These are phyloP conservation scores for Podosphaera fusca DNA, from an alignment of 2,329 filamentous ascomycete genomes.

Conservation along the genomic window DNA sequence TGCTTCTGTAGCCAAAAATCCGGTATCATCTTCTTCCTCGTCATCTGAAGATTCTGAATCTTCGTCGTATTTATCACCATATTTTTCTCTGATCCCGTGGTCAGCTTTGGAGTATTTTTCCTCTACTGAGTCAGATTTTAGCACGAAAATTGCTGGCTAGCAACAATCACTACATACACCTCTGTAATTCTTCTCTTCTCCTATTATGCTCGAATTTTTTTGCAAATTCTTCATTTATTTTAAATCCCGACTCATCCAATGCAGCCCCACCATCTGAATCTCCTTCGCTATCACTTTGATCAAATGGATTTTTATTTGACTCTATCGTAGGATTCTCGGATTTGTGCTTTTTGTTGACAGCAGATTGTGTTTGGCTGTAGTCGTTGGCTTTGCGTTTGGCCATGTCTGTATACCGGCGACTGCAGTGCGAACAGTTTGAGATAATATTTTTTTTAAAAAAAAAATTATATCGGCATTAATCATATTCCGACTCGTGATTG, in stretches of 20 bases:
- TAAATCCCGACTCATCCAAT: constrained; percentile 27
- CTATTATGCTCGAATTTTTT: constrained; percentile 89
- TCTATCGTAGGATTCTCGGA: constrained; percentile 4
- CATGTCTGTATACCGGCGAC: constrained; percentile 7
- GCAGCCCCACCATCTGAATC: constrained; percentile 17
- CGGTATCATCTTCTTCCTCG: constrained; percentile 77
- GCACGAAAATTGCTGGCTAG: neutral
- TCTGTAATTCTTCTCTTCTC: constrained; percentile 69
- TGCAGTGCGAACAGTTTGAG: neutral
- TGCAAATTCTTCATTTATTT: constrained; percentile 79
- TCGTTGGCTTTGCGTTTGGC: constrained; percentile 16
- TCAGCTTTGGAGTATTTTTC: constrained; percentile 46
- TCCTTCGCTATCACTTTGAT: constrained; percentile 22
- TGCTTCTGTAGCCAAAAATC: constrained; percentile 61
- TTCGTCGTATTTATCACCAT: constrained; percentile 22
- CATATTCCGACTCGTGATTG: neutral
- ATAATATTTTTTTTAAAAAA: neutral
- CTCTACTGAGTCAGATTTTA: constrained; percentile 36
- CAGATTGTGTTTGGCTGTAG: constrained; percentile 5
- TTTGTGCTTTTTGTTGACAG: constrained; percentile 13
- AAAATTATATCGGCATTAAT: neutral
- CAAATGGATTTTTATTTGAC: constrained; percentile 19
- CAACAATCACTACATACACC: constrained; percentile 24
- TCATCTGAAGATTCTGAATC: constrained; percentile 45
- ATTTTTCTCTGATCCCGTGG: constrained; percentile 20